A percentile compares a stretch with the other conserved stretches of the same genome.
phyloP scores from a whole-genome alignment of 306 rosid genomes.

The Datisca glomerata region DNA sequence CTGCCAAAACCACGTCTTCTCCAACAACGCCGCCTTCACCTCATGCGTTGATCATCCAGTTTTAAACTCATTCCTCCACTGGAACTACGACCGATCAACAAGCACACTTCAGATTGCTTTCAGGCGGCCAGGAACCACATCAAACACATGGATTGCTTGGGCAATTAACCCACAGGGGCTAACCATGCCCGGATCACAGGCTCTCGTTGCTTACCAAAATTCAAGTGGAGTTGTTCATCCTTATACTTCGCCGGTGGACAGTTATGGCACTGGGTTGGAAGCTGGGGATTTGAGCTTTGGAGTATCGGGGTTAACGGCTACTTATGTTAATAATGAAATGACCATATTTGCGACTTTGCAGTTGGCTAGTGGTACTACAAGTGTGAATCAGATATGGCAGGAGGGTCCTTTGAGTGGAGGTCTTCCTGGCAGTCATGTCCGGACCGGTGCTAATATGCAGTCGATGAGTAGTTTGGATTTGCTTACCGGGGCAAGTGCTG shows the following conservation, averaged over 20 bases:
- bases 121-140: not conserved
- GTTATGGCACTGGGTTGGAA: not conserved
- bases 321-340: slow-evolving; percentile 3
- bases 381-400: slow-evolving; percentile 15
- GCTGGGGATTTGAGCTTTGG: not conserved
- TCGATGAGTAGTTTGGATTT: slow-evolving; percentile 4
- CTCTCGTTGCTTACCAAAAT: slow-evolving; percentile 10
- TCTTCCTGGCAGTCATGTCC: not conserved
- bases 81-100: slow-evolving; percentile 5
- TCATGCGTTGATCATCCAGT: slow-evolving; percentile 13
- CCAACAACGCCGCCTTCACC: not conserved
- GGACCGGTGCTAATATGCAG: not conserved
- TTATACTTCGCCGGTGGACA: not conserved
- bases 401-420: not conserved
- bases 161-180: slow-evolving; percentile 6
- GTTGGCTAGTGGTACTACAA: not conserved
- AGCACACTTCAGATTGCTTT: slow-evolving; percentile 5
- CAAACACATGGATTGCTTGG: slow-evolving; percentile 13
- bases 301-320: not conserved
- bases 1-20: slow-evolving; percentile 6
- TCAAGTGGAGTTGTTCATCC: not conserved
- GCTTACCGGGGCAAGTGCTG: slow-evolving; percentile 5
- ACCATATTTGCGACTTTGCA: slow-evolving; percentile 1
- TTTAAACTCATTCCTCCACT: slow-evolving; percentile 12
- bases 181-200: slow-evolving; percentile 6